Conservation (phyloP, 1,284 basidiomycete genomes). For the Trametes polyzona region DNA sequence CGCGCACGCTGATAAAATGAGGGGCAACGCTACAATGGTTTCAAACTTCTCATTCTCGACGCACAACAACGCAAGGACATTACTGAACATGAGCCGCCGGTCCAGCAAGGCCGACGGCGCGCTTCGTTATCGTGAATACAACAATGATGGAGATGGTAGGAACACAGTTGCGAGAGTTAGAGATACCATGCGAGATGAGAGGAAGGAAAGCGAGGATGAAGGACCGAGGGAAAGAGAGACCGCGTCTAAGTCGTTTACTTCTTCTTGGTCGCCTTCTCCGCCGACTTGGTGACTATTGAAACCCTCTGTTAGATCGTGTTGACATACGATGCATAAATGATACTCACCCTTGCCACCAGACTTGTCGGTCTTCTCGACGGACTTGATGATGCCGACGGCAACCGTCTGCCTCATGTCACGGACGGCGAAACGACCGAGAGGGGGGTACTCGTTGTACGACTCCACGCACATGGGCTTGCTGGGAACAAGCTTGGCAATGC, state of each 20-base stretch:
- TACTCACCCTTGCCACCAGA: conserved; percentile 80
- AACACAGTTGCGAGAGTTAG: conserved; percentile 44
- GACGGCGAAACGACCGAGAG: conserved; percentile 98
- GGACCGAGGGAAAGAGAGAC: conserved; percentile 44
- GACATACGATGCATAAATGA: neutral
- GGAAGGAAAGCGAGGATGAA: conserved; percentile 51
- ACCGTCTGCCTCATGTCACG: conserved; percentile 99
- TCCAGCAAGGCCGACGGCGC: conserved; percentile 28
- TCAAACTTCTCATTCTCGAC: conserved; percentile 39
- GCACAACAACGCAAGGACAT: conserved; percentile 36
- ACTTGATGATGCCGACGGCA: conserved; percentile 97
- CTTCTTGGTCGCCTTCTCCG: conserved; percentile 96
- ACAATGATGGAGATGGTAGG: conserved; percentile 47
- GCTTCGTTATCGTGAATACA: conserved; percentile 43
- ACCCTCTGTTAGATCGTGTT: neutral
- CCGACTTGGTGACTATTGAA: conserved; percentile 85
- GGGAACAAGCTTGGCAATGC: conserved; percentile 97
- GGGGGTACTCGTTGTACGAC: conserved; percentile 97
- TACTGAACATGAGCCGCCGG: conserved; percentile 38
- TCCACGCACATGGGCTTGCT: conserved; percentile 99
- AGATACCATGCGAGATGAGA: conserved; percentile 47
- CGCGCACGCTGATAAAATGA: neutral
- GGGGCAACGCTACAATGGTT: conserved; percentile 38
- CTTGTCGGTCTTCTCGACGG: conserved; percentile 92
- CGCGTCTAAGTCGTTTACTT: conserved; percentile 76